Percentiles rank a stretch among this genome's conserved stretches.
phyloP scores from a whole-genome alignment of 2,329 filamentous ascomycete species.

The Xylariales sp. region DNA sequence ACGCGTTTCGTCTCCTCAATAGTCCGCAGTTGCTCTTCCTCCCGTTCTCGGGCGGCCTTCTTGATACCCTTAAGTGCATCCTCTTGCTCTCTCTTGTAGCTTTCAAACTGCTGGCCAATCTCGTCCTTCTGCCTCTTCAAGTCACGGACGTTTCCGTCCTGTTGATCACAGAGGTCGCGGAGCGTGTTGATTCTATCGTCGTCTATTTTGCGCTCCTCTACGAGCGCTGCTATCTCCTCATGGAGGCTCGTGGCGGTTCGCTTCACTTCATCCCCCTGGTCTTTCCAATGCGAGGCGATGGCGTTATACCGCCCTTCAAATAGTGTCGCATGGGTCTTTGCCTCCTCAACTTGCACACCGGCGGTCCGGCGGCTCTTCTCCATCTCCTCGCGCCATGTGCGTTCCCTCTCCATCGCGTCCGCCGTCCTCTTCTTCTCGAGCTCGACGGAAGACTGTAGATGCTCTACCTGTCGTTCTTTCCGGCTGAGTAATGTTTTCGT shows the following conservation, averaged over 20 bases:
- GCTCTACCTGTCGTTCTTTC: conserved; percentile 71
- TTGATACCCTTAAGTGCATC: conserved; percentile 57
- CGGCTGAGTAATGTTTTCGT: conserved; percentile 66
- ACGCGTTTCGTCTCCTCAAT: conserved; percentile 55
- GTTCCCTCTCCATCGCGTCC: conserved; percentile 56
- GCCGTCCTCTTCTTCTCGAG: conserved; percentile 58
- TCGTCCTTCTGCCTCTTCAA: conserved; percentile 57
- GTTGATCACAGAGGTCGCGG: conserved; percentile 67
- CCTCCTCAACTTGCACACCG: conserved; percentile 60
- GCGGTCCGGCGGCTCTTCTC: conserved; percentile 57
- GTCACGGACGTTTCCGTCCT: conserved; percentile 62
- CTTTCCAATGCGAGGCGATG: conserved; percentile 61
- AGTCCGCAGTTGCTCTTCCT: conserved; percentile 55
- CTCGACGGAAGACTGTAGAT: conserved; percentile 59
- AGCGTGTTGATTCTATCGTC: conserved; percentile 61
- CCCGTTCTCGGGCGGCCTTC: conserved; percentile 48
- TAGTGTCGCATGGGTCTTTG: conserved; percentile 58
- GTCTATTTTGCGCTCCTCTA: conserved; percentile 52
- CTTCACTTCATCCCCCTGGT: conserved; percentile 59
- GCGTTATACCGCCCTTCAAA: conserved; percentile 68
- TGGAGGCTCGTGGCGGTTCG: conserved; percentile 44
- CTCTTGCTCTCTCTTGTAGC: conserved; percentile 62
- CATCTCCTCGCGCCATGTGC: conserved; percentile 57
- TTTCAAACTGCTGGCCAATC: conserved; percentile 55
- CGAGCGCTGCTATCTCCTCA: conserved; percentile 49